These are phyloP conservation scores for Antrodiella citrinella DNA, from an alignment of 768 basidiomycete genomes.

Conservation along the genomic window DNA sequence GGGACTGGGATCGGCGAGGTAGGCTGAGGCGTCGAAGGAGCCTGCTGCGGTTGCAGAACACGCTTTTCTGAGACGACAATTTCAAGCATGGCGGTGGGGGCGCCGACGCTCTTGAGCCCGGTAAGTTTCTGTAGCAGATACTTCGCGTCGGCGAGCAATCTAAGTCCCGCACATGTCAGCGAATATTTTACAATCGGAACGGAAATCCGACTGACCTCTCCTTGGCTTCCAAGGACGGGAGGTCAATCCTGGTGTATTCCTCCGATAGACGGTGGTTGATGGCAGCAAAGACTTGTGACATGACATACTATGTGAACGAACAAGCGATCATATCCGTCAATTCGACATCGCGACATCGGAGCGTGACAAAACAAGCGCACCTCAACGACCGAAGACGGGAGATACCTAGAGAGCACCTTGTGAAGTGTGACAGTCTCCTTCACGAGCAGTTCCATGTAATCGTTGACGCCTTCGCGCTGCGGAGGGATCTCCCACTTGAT, in stretches of 20 bases:
- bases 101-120: conserved; percentile 59
- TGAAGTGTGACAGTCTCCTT: conserved; percentile 95
- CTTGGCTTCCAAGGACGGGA: conserved; percentile 80
- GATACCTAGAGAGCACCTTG: conserved; percentile 90
- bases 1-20: background rate
- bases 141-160: conserved; percentile 72
- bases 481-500: conserved; percentile 72
- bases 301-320: conserved; percentile 57
- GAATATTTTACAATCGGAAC: background rate
- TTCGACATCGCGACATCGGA: background rate
- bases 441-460: conserved; percentile 90
- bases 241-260: conserved; percentile 75
- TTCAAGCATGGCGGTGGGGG: conserved; percentile 73
- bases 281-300: conserved; percentile 90
- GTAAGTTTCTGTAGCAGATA: conserved; percentile 73
- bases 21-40: background rate
- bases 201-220: conserved; percentile 47
- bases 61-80: conserved; percentile 77
- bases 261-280: conserved; percentile 88
- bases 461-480: conserved; percentile 57
- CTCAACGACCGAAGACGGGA: conserved; percentile 73
- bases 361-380: conserved; percentile 34
- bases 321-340: conserved; percentile 1
- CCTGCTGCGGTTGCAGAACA: conserved; percentile 6
- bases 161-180: conserved; percentile 22